These are phyloP conservation scores for Teratosphaeria pseudoeucalypti DNA, from an alignment of 2,329 filamentous ascomycete species.

Conservation along the genomic window DNA sequence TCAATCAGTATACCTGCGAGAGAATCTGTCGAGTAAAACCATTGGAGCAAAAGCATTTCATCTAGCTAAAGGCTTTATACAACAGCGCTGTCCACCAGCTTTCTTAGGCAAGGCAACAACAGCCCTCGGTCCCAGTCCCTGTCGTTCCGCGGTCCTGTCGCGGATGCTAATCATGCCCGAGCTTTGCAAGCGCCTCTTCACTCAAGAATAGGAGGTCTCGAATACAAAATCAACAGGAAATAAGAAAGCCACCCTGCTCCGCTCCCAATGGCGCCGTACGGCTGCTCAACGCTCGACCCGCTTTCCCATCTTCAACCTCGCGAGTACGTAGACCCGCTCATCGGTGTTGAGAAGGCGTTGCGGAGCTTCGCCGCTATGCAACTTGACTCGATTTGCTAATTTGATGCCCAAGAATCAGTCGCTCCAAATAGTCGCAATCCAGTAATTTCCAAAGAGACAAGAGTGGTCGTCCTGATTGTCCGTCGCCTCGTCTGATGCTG, in stretches of 20 bases:
- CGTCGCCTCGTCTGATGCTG: neutral
- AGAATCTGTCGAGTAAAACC: neutral
- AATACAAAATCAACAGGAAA: neutral
- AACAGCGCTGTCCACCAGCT: neutral
- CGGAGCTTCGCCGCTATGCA: conserved; percentile 6
- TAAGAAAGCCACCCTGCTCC: neutral
- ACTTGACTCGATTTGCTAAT: conserved; percentile 1
- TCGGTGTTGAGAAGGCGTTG: conserved; percentile 8
- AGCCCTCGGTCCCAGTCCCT: neutral
- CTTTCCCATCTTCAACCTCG: conserved; percentile 27
- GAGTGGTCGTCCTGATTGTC: neutral
- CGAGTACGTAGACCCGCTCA: conserved; percentile 9
- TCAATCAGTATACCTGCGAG: neutral
- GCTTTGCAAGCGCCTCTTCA: neutral
- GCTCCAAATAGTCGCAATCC: neutral
- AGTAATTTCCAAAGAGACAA: neutral
- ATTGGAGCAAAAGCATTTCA: neutral
- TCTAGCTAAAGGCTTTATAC: neutral
- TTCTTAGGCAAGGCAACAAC: neutral
- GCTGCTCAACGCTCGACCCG: conserved; percentile 20
- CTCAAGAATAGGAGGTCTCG: neutral
- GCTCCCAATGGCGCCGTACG: neutral
- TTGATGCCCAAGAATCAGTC: neutral
- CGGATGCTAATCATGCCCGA: neutral
- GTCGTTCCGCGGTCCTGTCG: neutral